These are phyloP conservation scores for Botrytis pseudocinerea DNA, from an alignment of 2,329 filamentous ascomycete species.

Conservation along the genomic window DNA sequence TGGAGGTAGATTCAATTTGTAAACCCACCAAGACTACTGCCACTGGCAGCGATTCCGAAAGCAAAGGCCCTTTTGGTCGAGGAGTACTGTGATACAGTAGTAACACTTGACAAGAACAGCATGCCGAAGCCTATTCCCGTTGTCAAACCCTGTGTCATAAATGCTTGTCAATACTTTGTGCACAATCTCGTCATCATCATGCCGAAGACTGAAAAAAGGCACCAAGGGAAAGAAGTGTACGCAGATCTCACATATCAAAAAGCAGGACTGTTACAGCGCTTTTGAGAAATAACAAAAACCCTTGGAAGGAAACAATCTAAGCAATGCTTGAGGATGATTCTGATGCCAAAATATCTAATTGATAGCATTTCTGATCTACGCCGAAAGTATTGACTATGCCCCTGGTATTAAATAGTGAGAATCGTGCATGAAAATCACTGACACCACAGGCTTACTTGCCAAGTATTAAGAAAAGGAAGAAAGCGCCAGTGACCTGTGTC, in stretches of 20 bases:
- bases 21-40: slow-evolving; percentile 5
- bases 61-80: slow-evolving; percentile 12
- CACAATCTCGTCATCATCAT: slow-evolving; percentile 19
- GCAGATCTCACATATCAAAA: slow-evolving; percentile 3
- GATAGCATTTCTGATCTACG: background rate
- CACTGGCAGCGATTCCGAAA: background rate
- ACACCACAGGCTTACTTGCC: background rate
- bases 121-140: slow-evolving; percentile 11
- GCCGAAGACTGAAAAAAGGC: background rate
- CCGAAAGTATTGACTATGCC: background rate
- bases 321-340: background rate
- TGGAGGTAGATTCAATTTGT: too few relatives aligned
- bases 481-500: background rate
- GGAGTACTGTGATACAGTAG: slow-evolving; percentile 1
- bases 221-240: background rate
- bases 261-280: background rate
- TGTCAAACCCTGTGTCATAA: background rate
- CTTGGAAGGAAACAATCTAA: slow-evolving; percentile 6
- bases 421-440: background rate
- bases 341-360: background rate
- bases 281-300: background rate
- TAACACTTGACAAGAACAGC: background rate
- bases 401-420: background rate
- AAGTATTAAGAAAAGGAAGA: background rate
- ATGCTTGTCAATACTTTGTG: background rate